A percentile compares a stretch with the other conserved stretches of the same genome.
phyloP scores from a whole-genome alignment of 2,329 filamentous ascomycete species.

The Diaporthe nobilis region DNA sequence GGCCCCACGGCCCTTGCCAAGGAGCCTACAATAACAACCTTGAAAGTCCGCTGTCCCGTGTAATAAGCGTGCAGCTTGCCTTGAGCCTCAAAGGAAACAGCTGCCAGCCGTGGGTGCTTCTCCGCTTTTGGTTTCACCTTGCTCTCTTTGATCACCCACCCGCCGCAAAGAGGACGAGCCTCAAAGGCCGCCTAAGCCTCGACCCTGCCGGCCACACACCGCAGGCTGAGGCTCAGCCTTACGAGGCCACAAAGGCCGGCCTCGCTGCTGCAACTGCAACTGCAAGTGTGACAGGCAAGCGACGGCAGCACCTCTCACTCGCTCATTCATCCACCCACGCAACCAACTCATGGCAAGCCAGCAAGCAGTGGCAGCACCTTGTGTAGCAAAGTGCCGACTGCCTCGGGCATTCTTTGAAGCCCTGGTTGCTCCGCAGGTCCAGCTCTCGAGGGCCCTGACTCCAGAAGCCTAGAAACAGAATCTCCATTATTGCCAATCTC shows the following conservation, averaged over 20 bases:
- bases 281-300: constrained; percentile 12
- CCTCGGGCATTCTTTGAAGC: constrained; percentile 23
- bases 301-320: neutral
- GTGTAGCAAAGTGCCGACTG: constrained; percentile 24
- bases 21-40: neutral
- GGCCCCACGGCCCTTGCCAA: constrained; percentile 5
- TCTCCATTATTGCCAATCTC: constrained; percentile 34
- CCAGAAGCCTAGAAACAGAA: constrained; percentile 24
- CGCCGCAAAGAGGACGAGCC: constrained; percentile 14
- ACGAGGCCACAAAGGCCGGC: constrained; percentile 25
- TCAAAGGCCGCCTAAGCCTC: constrained; percentile 19
- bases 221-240: constrained; percentile 24
- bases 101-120: neutral
- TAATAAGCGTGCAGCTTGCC: neutral
- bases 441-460: constrained; percentile 14
- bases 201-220: constrained; percentile 12
- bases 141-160: constrained; percentile 1
- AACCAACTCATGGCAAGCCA: neutral
- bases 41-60: neutral
- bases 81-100: constrained; percentile 18
- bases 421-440: constrained; percentile 7
- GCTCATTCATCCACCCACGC: neutral
- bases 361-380: neutral
- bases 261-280: constrained; percentile 20
- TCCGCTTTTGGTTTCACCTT: constrained; percentile 32